Base-by-base conservation (phyloP, 2,329 filamentous ascomycete genomes). In the Blumeriella jaapii region DNA sequence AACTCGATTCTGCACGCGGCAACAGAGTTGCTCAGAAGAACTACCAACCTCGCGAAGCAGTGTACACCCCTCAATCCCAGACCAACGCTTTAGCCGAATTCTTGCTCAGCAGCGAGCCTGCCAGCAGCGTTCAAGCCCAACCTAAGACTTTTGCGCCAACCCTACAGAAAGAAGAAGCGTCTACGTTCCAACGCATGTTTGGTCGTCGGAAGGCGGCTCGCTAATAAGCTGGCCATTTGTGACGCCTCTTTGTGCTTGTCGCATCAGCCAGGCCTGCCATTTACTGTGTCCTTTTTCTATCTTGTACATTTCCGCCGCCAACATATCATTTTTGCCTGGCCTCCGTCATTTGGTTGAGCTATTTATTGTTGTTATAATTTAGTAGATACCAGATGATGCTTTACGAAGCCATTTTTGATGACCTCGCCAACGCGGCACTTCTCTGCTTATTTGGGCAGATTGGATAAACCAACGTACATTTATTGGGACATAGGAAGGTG, bases 61-160 rank as follows among this genome's bases (percentile, higher is more conserved):
- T 46, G 6, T 36, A 49, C 19, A 34, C 34, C 12, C 39, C 51
- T 39, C 42, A 45, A 40, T 25, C 50, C 38, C 40, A 51, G 29
- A 85, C 78, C 2, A 68, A 70, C 12, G 81, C 85, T 32, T 59
- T 89, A 28, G 81, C 82, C 1, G 73, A 75, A 33, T 89, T 89
- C 55, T 60, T 91, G 7, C 46, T 42, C 32, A 36, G 38, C 8
- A 48, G 43, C 18, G 46, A 52, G 18, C 51, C 52, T 9, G 48
- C 52, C 4, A 42, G 32, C 26, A 36, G 26, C 6, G 33, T 31
- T 23, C 41, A 44, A 18, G 32, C 42, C 5, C 39, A 48, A 23
- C 46, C 47, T 6, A 36, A 43, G 25, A 38, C 44, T 7, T 49
- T 51, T 20, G 20, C 37, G 7, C 40, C 48, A 2, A 40, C 29